Percentiles rank a stretch among this genome's conserved stretches.
These are phyloP conservation scores for Ophiocordyceps australis DNA, from an alignment of 2,329 filamentous ascomycete genomes.

Conservation along the genomic window DNA sequence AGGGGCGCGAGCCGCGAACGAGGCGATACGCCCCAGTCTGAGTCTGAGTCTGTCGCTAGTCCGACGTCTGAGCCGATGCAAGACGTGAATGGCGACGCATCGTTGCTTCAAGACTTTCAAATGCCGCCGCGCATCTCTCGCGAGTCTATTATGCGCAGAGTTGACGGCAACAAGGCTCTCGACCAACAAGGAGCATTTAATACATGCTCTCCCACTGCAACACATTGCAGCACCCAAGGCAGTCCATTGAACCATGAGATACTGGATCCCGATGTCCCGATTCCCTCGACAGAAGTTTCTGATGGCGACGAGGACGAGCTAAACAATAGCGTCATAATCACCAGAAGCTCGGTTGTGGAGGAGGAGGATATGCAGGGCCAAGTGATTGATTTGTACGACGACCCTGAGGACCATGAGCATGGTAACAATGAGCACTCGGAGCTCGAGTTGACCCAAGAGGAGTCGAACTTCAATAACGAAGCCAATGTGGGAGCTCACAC, in stretches of 20 bases:
- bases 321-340: constrained; percentile 47
- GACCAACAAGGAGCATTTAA: constrained; percentile 44
- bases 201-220: constrained; percentile 40
- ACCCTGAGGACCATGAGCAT: constrained; percentile 40
- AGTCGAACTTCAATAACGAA: constrained; percentile 6
- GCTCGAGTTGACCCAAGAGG: constrained; percentile 6
- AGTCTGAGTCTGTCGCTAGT: constrained; percentile 15
- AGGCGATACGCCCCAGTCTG: constrained; percentile 22
- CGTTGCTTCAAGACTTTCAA: constrained; percentile 42
- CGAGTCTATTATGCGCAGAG: constrained; percentile 80
- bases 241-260: constrained; percentile 9
- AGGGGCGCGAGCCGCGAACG: constrained; percentile 36
- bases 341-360: constrained; percentile 41
- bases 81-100: constrained; percentile 40
- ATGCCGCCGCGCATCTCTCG: constrained; percentile 69
- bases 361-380: constrained; percentile 45
- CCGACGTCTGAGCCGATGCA: constrained; percentile 32
- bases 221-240: constrained; percentile 27
- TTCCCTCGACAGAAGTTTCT: constrained; percentile 68
- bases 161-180: constrained; percentile 45
- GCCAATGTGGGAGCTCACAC: constrained; percentile 29
- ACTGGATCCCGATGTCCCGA: constrained; percentile 75
- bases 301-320: constrained; percentile 32
- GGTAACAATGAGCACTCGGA: constrained; percentile 18
- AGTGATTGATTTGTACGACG: constrained; percentile 47